Base-by-base conservation (phyloP, 2,329 filamentous ascomycete genomes). In the Fusarium devonianum region DNA sequence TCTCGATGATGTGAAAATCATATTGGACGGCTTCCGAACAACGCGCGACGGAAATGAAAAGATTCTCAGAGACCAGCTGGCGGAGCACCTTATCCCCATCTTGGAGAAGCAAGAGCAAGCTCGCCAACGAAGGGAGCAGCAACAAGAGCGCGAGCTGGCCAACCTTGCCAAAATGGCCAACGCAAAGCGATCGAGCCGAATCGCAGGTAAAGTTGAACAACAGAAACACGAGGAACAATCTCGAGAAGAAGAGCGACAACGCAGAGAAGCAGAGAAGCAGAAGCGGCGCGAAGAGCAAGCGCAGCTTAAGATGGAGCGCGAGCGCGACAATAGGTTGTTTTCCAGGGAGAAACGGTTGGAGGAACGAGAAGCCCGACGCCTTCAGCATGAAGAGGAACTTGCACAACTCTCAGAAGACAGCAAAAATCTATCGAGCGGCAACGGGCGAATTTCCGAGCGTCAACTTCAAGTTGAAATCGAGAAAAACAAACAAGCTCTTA, bases 111-210 rank as follows among this genome's bases (percentile, higher is more conserved):
- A 89, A 59, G 85, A 87, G 62, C 82, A 92, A 63, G 82, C 86
- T 21, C 85, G 86, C 53, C 92, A 93, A 70, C 75, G 84, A 73
- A 80, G 90, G 77, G 78, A 88, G 38, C 64, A 76, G 3, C 82
- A 85, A 53, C 78, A 88, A 62, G 84, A 95, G 68, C 90, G 87
- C 55, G 93, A 97, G 65, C 73, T 96, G 16, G 77, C 91, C 41
- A 91, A 86, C 60, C 72, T 96, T 58, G 87, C 93, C 62, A 93
- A 94, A 69, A 82, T 97, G 74, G 91, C 91, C n/a, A 90, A 88
- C 47, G 93, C 94, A 4, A 99, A 99, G 74, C 81, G 94, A 56
- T 99, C 94, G 1, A 96, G 90, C 65, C 85, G 94, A 56, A 84
- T 99, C 60, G 92, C 93, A 13, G 82, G 83, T 58, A 95, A 91